phyloP scores from a whole-genome alignment of 2,329 filamentous ascomycete species.

The Coniochaeta pulveracea region DNA sequence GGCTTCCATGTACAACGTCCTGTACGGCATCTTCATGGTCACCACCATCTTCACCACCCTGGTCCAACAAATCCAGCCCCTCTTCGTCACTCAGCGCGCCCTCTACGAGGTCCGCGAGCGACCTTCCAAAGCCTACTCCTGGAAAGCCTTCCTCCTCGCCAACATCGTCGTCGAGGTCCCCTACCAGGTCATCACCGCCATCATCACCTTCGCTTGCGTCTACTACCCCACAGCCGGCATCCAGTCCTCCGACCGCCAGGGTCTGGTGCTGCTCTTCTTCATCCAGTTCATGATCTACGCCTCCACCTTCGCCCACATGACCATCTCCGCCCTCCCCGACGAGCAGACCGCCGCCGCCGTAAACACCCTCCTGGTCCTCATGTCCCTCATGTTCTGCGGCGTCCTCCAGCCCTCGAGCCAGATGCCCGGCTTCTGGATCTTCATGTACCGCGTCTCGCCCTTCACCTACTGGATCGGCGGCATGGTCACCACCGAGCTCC shows the following conservation, averaged over 20 bases:
- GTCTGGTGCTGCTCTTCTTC: constrained; percentile 52
- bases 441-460: constrained; percentile 60
- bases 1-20: constrained; percentile 62
- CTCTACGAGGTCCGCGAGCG: constrained; percentile 71
- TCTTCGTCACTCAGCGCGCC: constrained; percentile 62
- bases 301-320: constrained; percentile 62
- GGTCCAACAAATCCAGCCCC: constrained; percentile 64
- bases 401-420: constrained; percentile 47
- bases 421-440: constrained; percentile 64
- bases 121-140: constrained; percentile 64
- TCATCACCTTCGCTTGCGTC: constrained; percentile 54
- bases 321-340: constrained; percentile 58
- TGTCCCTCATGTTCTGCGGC: constrained; percentile 51
- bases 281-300: constrained; percentile 61
- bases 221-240: constrained; percentile 53
- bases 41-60: constrained; percentile 63
- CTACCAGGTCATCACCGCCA: constrained; percentile 53
- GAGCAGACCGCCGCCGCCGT: constrained; percentile 57
- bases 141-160: constrained; percentile 60
- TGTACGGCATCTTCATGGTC: constrained; percentile 68
- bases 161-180: constrained; percentile 65
- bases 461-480: constrained; percentile 60
- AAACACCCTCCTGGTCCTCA: constrained; percentile 46
- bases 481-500: constrained; percentile 55
- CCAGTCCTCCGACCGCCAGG: constrained; percentile 43